Conservation (phyloP, 768 basidiomycete genomes). For the Phanerodontia chrysosporium region DNA sequence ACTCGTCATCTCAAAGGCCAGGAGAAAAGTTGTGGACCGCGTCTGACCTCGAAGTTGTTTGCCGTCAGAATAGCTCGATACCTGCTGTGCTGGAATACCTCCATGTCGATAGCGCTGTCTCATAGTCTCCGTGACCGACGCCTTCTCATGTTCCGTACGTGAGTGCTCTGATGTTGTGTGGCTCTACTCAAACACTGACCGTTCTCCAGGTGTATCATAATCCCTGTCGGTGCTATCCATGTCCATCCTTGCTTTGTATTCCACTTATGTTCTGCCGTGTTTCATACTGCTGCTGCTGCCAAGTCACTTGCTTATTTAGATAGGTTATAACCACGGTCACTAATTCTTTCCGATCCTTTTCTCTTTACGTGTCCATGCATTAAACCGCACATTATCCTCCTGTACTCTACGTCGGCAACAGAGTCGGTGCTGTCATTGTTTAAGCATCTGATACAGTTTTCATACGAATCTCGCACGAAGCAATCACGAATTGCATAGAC, state of each 20-base stretch:
- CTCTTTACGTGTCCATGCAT: neutral
- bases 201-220: neutral
- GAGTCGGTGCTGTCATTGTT: neutral
- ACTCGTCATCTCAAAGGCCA: constrained; percentile 21
- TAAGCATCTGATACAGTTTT: neutral
- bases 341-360: constrained; percentile 2
- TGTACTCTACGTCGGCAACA: neutral
- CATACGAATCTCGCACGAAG: too few species aligned
- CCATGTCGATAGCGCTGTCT: constrained; percentile 37
- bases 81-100: constrained; percentile 67
- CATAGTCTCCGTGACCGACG: neutral
- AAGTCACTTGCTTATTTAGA: constrained; percentile 10
- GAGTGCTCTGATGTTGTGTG: neutral
- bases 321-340: constrained; percentile 10
- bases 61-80: constrained; percentile 87
- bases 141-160: neutral
- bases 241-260: constrained; percentile 2
- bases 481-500: too few species aligned
- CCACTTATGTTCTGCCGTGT: neutral
- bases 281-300: neutral
- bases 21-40: constrained; percentile 66
- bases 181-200: too few species aligned
- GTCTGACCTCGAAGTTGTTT: constrained; percentile 79
- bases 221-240: constrained; percentile 1
- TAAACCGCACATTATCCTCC: neutral